Percentiles rank a stretch among this genome's conserved stretches.
phyloP scores from a whole-genome alignment of 305 asterid species.

The Salvia sclarea region DNA sequence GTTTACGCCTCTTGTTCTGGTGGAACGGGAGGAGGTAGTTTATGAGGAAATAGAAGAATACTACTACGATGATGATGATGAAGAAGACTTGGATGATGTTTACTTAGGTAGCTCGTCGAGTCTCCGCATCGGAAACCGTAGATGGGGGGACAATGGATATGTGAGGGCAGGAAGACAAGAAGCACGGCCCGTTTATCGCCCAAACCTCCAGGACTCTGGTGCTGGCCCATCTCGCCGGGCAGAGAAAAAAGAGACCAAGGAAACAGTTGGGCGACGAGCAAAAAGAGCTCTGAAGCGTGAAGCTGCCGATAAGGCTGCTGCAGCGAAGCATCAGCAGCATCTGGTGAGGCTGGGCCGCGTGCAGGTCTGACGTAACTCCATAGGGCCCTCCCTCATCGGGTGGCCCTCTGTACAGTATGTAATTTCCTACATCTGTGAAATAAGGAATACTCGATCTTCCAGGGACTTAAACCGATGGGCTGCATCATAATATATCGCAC shows the following conservation, averaged over 20 bases:
- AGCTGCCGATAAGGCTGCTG: slow-evolving; percentile 86
- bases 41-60: slow-evolving; percentile 49
- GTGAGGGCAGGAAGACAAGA: slow-evolving; percentile 83
- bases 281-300: slow-evolving; percentile 78
- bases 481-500: neutral
- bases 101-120: slow-evolving; percentile 56
- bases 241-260: slow-evolving; percentile 52
- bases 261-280: slow-evolving; percentile 72
- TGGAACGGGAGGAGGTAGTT: slow-evolving; percentile 48
- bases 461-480: slow-evolving; percentile 16
- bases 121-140: slow-evolving; percentile 71
- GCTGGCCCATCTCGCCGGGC: slow-evolving; percentile 69
- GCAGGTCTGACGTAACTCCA: slow-evolving; percentile 17
- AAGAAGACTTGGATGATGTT: slow-evolving; percentile 53
- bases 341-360: slow-evolving; percentile 60
- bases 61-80: slow-evolving; percentile 45
- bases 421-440: slow-evolving; percentile 13
- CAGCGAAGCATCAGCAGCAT: slow-evolving; percentile 70
- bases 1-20: slow-evolving; percentile 68
- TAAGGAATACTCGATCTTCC: slow-evolving; percentile 32
- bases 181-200: slow-evolving; percentile 60
- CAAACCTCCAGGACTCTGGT: slow-evolving; percentile 40
- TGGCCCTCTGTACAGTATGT: slow-evolving; percentile 38
- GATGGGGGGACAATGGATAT: slow-evolving; percentile 88
- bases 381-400: neutral